Conservation (phyloP, 495 filamentous ascomycete species). For the Neurospora cerealis region DNA sequence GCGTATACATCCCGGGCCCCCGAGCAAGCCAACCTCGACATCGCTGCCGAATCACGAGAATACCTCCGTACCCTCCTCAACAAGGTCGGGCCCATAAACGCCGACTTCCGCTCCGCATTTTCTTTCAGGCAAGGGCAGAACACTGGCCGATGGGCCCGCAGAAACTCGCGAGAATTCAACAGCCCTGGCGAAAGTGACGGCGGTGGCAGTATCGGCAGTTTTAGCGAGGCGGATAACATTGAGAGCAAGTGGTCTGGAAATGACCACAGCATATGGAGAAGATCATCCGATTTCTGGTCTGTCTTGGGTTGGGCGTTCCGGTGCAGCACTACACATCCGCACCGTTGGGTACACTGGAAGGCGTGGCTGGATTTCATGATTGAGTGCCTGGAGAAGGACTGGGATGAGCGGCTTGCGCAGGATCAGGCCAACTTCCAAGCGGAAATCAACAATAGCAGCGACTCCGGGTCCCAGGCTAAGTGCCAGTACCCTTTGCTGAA, state of each 20-base stretch:
- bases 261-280: conserved; percentile 57
- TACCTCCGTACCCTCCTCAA: conserved; percentile 32
- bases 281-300: conserved; percentile 80
- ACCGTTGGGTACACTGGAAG: conserved; percentile 76
- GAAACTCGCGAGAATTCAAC: conserved; percentile 4
- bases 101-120: conserved; percentile 28
- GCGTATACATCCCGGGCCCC: conserved; percentile 43
- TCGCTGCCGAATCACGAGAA: conserved; percentile 27
- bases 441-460: neutral
- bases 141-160: conserved; percentile 14
- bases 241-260: conserved; percentile 44
- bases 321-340: conserved; percentile 61
- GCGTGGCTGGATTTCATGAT: conserved; percentile 75
- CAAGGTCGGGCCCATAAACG: conserved; percentile 32
- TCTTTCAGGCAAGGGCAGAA: conserved; percentile 17
- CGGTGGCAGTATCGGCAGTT: conserved; percentile 10
- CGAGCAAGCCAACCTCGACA: conserved; percentile 23
- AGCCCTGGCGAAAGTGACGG: conserved; percentile 9
- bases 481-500: conserved; percentile 18
- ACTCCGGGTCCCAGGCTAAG: neutral
- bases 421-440: conserved; percentile 12
- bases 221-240: conserved; percentile 30
- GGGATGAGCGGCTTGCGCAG: conserved; percentile 43
- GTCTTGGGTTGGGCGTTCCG: conserved; percentile 89
- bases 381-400: conserved; percentile 66